A percentile compares a stretch with the other conserved stretches of the same genome.
Evolutionary conservation across 768 basidiomycete genomes (phyloP).

Genomic region (Rhodotorula paludigena): DNA sequence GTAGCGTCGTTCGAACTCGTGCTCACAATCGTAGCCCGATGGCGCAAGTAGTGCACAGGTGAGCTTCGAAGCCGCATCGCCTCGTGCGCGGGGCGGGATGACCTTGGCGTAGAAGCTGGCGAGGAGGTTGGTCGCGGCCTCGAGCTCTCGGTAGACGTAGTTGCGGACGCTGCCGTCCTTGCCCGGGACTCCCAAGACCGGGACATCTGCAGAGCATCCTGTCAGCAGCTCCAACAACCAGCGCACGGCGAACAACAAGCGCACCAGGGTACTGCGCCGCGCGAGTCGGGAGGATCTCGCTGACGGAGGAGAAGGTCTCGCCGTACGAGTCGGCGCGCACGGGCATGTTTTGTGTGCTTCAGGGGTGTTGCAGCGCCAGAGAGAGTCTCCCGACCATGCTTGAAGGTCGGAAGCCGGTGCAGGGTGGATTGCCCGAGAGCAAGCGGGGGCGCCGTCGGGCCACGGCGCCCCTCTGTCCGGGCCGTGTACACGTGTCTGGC

Average conservation of each 20-base stretch:
- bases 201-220: neutral
- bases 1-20: too few relatives aligned
- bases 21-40: constrained; percentile 3
- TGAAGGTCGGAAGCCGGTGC: too few relatives aligned
- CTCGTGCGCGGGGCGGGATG: neutral
- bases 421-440: too few relatives aligned
- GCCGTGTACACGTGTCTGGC: too few relatives aligned
- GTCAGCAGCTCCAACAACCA: neutral
- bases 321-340: neutral
- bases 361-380: too few relatives aligned
- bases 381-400: too few relatives aligned
- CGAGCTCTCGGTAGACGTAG: neutral
- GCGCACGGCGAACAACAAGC: neutral
- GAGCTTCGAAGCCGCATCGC: neutral
- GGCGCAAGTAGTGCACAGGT: constrained; percentile 7
- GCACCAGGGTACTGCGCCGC: neutral
- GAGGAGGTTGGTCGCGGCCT: constrained; percentile 4
- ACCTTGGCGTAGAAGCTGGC: neutral
- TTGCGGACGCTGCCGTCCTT: neutral
- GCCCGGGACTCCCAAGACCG: neutral
- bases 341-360: neutral
- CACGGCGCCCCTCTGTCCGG: too few relatives aligned
- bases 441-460: too few relatives aligned
- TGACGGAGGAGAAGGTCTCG: neutral
- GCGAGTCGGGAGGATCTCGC: neutral